A percentile compares a stretch with the other conserved stretches of the same genome.
These are phyloP conservation scores for Aphanocladium album DNA, from an alignment of 2,329 filamentous ascomycete genomes.

Conservation along the genomic window DNA sequence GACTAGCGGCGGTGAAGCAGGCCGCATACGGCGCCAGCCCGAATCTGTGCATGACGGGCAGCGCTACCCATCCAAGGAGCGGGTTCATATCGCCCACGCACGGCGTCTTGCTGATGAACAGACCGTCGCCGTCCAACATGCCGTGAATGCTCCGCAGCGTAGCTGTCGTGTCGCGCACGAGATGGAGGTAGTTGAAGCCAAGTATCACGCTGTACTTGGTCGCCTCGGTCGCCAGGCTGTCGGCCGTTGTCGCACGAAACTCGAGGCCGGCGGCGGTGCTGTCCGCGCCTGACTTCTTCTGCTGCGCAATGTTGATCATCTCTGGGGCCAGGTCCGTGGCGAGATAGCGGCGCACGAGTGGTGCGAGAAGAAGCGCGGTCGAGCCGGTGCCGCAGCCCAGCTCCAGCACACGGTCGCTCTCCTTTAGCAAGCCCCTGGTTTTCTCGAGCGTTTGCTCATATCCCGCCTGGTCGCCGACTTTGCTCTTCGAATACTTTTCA, in stretches of 20 bases:
- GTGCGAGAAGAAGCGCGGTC: constrained; percentile 16
- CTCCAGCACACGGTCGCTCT: constrained; percentile 15
- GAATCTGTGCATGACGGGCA: constrained; percentile 11
- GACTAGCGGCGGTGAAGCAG: constrained; percentile 1
- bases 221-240: constrained; percentile 11
- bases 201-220: constrained; percentile 13
- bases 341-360: constrained; percentile 10
- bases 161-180: constrained; percentile 14
- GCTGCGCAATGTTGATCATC: constrained; percentile 14
- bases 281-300: neutral
- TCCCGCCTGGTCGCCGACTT: constrained; percentile 15
- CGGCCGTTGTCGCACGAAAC: constrained; percentile 13
- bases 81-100: constrained; percentile 15
- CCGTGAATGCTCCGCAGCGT: constrained; percentile 9
- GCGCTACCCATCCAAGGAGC: constrained; percentile 3
- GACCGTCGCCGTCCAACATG: constrained; percentile 13
- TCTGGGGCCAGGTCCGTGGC: constrained; percentile 16
- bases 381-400: constrained; percentile 19
- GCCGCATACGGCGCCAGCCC: constrained; percentile 3
- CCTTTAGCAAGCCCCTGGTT: constrained; percentile 11
- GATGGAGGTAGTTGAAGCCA: constrained; percentile 18
- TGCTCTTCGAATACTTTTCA: constrained; percentile 12
- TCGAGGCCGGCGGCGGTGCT: neutral
- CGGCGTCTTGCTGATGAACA: constrained; percentile 18
- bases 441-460: constrained; percentile 16